Base-by-base conservation (phyloP, 192 early-diverging fungal species). In the Diversispora epigaea region DNA sequence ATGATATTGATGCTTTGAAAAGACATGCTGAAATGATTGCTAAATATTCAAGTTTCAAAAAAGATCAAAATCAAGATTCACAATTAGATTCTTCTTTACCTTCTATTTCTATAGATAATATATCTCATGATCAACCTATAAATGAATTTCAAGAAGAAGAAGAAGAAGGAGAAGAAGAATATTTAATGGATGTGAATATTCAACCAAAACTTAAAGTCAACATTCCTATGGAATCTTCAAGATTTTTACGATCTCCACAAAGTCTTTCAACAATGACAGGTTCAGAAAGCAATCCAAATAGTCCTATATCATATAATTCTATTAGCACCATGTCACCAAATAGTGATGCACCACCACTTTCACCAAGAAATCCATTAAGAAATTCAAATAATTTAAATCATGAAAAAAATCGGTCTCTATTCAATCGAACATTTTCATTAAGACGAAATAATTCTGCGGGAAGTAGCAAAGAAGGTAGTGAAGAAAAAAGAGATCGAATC, bases 1-100 rank as follows among this genome's bases (percentile, higher is more conserved):
- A 74, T 43, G 72, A 74, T 63, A 61, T 74, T 52, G 57, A 74
- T 49, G 72, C 54, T 17, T 25, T 74, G 17, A 74, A 74, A 39
- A 22, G 72, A 32, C 72, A 74, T 61, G 72, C 72, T 0, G 72
- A 74, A 74, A 74, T 52, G 46, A 14, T 74, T 10, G 47, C 72
- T 6, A 61, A n/a, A 62, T 74, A 74, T 50, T 63, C 58, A 3
- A 73, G 43, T 46, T 22, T 25, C 5, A 74, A 63, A 63, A 74
- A 62, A 62, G 15, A 52, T 10, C 39, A 56, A 44, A 54, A 19
- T 40, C 50, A 54, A n/a, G 41, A 43, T 15, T 74, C 72, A 5
- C 72, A 74, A 74, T 74, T 54, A 11, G 70, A 32, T 52, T 52
- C 50, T 15, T 58, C 57, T 60, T 60, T 25, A 7, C 22, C 25